phyloP scores from a whole-genome alignment of 176 grass and related monocot species.

The Zoysia japonica region DNA sequence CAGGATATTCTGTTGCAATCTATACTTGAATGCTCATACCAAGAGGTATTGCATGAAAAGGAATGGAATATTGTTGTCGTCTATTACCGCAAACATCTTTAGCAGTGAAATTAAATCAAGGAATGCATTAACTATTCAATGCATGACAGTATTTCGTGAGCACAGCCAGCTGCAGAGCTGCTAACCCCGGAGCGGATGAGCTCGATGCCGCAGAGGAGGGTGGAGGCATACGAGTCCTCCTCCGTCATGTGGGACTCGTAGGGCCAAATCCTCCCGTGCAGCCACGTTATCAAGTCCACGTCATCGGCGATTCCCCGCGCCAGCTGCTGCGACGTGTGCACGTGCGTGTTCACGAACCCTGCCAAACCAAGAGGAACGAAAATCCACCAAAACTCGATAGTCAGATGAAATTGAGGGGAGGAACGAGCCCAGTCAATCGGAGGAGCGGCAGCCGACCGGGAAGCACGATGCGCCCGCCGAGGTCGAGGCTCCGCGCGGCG shows the following conservation, averaged over 20 bases:
- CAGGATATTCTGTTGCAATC: background rate
- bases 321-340: constrained; percentile 97
- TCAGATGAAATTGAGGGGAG: background rate
- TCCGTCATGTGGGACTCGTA: constrained; percentile 94
- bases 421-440: background rate
- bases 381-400: background rate
- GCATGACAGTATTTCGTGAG: background rate
- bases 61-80: background rate
- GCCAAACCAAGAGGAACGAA: background rate
- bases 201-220: constrained; percentile 91
- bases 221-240: constrained; percentile 85
- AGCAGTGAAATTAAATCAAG: background rate
- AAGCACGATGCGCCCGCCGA: constrained; percentile 65
- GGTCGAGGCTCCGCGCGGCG: constrained; percentile 51
- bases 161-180: background rate
- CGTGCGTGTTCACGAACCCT: constrained; percentile 93
- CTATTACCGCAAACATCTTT: background rate
- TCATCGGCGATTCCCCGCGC: constrained; percentile 85
- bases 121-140: background rate
- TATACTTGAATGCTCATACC: background rate
- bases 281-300: constrained; percentile 84
- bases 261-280: constrained; percentile 86
- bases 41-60: background rate
- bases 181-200: constrained; percentile 85
- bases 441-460: constrained; percentile 47